phyloP scores from a whole-genome alignment of 169 alveolate species.

The Miamiensis avidus region DNA sequence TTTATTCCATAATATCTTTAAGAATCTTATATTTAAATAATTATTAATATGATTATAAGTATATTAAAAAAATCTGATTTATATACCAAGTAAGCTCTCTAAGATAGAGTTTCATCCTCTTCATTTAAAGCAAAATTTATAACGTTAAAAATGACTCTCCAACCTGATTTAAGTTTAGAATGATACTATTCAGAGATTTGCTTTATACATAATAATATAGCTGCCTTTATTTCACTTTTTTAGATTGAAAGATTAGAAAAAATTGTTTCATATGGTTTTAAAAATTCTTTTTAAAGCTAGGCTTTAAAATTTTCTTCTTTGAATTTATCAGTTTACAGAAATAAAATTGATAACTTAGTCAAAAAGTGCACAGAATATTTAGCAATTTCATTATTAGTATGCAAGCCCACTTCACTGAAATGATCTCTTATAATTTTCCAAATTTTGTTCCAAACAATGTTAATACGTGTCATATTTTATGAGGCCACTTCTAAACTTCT shows the following conservation, averaged over 20 bases:
- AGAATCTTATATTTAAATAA: conserved; percentile 28
- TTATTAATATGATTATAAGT: too few species aligned
- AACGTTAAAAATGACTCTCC: conserved; percentile 77
- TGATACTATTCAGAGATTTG: conserved; percentile 58
- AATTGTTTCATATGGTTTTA: conserved; percentile 78
- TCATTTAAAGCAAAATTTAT: conserved; percentile 68
- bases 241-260: conserved; percentile 33
- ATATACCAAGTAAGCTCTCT: conserved; percentile 26
- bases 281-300: conserved; percentile 81
- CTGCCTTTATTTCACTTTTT: conserved; percentile 60
- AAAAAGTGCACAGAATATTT: conserved; percentile 86
- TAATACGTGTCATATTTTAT: conserved; percentile 83
- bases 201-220: conserved; percentile 69
- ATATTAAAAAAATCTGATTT: background rate
- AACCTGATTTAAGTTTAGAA: conserved; percentile 75
- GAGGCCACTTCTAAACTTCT: conserved; percentile 89
- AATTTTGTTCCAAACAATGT: conserved; percentile 82
- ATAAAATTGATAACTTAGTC: conserved; percentile 83
- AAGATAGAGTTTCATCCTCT: conserved; percentile 48
- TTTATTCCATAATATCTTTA: conserved; percentile 31
- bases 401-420: conserved; percentile 65
- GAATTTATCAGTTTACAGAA: conserved; percentile 44
- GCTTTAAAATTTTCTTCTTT: conserved; percentile 81
- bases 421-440: conserved; percentile 86
- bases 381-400: conserved; percentile 57